Evolutionary conservation across 2,329 filamentous ascomycete species (phyloP).

Genomic region (Fusarium luffae): DNA sequence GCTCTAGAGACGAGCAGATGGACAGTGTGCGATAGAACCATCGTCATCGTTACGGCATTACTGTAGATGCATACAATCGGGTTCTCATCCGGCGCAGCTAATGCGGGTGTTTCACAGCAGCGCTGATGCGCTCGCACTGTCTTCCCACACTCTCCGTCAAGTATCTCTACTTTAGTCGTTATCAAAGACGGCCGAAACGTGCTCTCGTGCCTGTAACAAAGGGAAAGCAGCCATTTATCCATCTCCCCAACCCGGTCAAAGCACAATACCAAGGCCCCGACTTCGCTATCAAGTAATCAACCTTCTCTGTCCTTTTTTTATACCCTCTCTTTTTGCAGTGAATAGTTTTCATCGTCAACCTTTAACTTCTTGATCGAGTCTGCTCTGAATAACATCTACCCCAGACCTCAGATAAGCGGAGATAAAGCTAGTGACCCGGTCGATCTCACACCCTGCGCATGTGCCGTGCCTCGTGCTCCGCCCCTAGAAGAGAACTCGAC

Average conservation of each 20-base stretch:
- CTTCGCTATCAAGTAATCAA: conserved; percentile 36
- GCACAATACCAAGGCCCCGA: conserved; percentile 27
- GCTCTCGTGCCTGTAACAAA: conserved; percentile 45
- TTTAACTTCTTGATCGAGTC: neutral
- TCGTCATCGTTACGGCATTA: conserved; percentile 39
- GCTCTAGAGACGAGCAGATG: conserved; percentile 4
- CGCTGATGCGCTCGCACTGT: conserved; percentile 40
- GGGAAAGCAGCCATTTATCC: conserved; percentile 27
- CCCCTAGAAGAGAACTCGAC: conserved; percentile 28
- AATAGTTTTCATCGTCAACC: conserved; percentile 1
- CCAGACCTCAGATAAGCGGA: conserved; percentile 39
- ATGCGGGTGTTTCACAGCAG: conserved; percentile 1
- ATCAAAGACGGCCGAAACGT: conserved; percentile 35
- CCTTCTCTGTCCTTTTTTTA: conserved; percentile 36
- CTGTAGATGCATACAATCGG: neutral
- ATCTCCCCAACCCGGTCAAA: conserved; percentile 23
- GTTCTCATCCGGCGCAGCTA: neutral
- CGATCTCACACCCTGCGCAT: conserved; percentile 23
- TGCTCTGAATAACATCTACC: conserved; percentile 22
- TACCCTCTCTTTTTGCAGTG: conserved; percentile 18
- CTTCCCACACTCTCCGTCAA: neutral
- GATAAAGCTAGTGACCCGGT: conserved; percentile 26
- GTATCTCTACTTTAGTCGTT: conserved; percentile 40
- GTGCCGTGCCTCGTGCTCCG: conserved; percentile 22
- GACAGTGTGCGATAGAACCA: conserved; percentile 36